phyloP scores from a whole-genome alignment of 192 early-diverging fungal genomes.

The Podila verticillata region DNA sequence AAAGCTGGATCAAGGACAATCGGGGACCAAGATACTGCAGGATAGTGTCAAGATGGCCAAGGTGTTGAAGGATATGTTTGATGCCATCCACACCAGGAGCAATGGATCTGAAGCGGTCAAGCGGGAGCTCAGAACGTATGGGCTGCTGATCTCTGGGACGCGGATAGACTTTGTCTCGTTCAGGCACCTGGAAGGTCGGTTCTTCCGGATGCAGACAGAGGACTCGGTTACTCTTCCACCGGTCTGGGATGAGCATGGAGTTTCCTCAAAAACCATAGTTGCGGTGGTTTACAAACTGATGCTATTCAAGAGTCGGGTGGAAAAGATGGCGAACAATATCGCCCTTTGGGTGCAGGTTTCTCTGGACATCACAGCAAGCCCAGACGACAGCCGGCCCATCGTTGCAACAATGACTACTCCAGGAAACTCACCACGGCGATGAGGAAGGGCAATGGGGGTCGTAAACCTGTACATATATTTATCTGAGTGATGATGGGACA shows the following conservation, averaged over 20 bases:
- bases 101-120: background rate
- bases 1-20: background rate
- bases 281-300: too few relatives aligned
- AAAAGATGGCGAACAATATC: too few relatives aligned
- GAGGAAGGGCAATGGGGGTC: too few relatives aligned
- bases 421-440: too few relatives aligned
- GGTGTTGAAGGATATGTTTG: slow-evolving; percentile 15
- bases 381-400: too few relatives aligned
- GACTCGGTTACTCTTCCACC: background rate
- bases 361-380: too few relatives aligned
- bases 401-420: too few relatives aligned
- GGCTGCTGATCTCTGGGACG: background rate
- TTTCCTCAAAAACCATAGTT: too few relatives aligned
- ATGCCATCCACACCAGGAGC: background rate
- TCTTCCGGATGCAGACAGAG: background rate
- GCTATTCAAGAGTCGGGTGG: too few relatives aligned
- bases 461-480: too few relatives aligned
- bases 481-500: too few relatives aligned
- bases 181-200: background rate
- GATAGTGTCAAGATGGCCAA: slow-evolving; percentile 8
- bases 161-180: slow-evolving; percentile 6
- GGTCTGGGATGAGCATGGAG: background rate
- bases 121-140: background rate
- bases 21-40: background rate
- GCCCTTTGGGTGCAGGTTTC: too few relatives aligned